phyloP scores from a whole-genome alignment of 2,329 filamentous ascomycete genomes.

The Diaporthe nobilis region DNA sequence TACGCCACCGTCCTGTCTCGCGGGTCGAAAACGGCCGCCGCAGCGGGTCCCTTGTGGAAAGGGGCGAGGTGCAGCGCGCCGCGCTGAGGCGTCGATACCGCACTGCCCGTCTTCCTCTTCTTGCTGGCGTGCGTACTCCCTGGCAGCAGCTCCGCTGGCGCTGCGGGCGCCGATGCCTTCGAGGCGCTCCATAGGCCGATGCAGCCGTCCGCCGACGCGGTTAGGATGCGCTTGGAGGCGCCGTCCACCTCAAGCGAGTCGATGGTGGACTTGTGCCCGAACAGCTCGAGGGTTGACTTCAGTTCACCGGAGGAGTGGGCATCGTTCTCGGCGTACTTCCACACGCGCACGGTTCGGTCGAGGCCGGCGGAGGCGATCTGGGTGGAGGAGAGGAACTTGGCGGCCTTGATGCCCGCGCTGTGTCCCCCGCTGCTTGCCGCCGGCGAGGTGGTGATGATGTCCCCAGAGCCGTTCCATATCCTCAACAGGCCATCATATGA shows the following conservation, averaged over 20 bases:
- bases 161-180: constrained; percentile 81
- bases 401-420: constrained; percentile 82
- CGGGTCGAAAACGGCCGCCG: constrained; percentile 87
- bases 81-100: constrained; percentile 72
- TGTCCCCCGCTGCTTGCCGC: constrained; percentile 79
- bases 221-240: constrained; percentile 82
- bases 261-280: constrained; percentile 66
- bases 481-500: constrained; percentile 92
- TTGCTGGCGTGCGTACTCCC: constrained; percentile 76
- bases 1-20: constrained; percentile 91
- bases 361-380: constrained; percentile 87
- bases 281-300: constrained; percentile 78
- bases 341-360: constrained; percentile 88
- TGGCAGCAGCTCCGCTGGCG: constrained; percentile 78
- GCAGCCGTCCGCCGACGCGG: constrained; percentile 85
- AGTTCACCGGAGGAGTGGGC: constrained; percentile 73
- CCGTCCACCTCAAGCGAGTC: constrained; percentile 80
- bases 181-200: constrained; percentile 92
- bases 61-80: constrained; percentile 83
- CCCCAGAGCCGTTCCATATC: constrained; percentile 91
- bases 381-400: constrained; percentile 83
- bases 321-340: constrained; percentile 84
- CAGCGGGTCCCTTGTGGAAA: constrained; percentile 81
- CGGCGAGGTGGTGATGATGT: constrained; percentile 83
- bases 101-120: constrained; percentile 76